Evolutionary conservation across 352 stramenopile genomes (phyloP), one percentile per base, ranked within the genome.

Genomic region (Lagenidium giganteum): DNA sequence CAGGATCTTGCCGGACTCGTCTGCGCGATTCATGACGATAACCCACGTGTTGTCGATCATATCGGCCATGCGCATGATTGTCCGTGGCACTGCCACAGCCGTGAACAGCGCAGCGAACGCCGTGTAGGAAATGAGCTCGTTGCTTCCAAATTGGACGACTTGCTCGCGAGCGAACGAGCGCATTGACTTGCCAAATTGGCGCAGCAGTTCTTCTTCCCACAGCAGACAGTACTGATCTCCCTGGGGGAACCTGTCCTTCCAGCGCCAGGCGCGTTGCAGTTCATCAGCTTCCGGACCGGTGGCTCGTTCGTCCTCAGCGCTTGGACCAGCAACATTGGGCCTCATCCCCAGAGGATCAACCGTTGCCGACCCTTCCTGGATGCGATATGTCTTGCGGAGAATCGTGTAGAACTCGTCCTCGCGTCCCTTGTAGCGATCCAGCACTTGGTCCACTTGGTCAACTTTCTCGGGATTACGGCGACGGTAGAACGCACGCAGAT

Each of bases 31-130:
- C 79, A 95, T 94, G 2, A 71, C 68, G 2, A 95, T 47, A 27
- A 79, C 77, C 85, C 85, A 95, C 4, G 80, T 61, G 44, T 91
- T 90, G 55, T 95, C 83, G 33, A 95, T 87, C 38, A 90, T 86
- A 37, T 87, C 67, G 7, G 69, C 70, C 3, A 82, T 43, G 24
- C 68, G 67, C 12, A 95, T 47, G 41, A 93, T 67, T 18, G 78
- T 73, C 21, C 79, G 63, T 2, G 85, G 85, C 14, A 95, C 58
- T 9, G 79, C 66, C 12, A 91, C 73, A 3, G 83, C 81, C 8
- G 77, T 59, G 44, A 89, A 92, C 13, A 95, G 56, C 2, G 75
- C 60, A 1, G 81, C 78, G 16, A 95, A 50, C 3, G 70, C 78
- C 14, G 83, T 93, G 47, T 84, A 67, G 34, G 84, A 73, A 28